Evolutionary conservation across 208 protist species (phyloP).

Genomic region (Angomonas desouzai): DNA sequence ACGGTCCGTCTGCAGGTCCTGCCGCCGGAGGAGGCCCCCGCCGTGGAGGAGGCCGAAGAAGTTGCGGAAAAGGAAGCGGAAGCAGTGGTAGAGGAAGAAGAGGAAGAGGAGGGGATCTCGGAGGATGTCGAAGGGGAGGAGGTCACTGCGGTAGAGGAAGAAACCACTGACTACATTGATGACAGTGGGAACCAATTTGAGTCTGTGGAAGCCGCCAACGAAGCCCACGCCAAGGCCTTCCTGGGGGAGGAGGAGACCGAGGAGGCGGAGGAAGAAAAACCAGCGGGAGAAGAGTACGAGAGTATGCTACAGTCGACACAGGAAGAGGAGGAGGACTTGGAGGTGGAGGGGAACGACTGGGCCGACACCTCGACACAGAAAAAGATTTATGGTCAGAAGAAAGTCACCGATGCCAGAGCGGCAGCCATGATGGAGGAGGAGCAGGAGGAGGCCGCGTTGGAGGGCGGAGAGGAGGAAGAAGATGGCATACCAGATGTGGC

Average conservation of each 20-base stretch:
- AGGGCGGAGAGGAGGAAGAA: conserved; percentile 8
- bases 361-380: conserved; percentile 1
- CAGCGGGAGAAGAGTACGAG: not conserved
- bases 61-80: not conserved
- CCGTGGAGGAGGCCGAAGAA: conserved; percentile 8
- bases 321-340: conserved; percentile 7
- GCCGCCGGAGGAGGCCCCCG: conserved; percentile 4
- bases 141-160: not conserved
- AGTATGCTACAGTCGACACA: too few relatives aligned
- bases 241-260: conserved; percentile 12
- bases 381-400: not conserved
- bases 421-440: not conserved
- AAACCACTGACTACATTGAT: not conserved
- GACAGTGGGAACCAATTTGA: not conserved
- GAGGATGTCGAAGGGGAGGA: not conserved
- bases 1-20: conserved; percentile 4
- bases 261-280: not conserved
- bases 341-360: conserved; percentile 4
- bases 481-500: not conserved
- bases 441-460: conserved; percentile 1
- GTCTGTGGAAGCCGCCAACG: not conserved
- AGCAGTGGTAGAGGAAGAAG: not conserved
- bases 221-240: not conserved
- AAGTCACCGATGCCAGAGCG: not conserved
- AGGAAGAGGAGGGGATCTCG: not conserved